Percentiles rank a stretch among this genome's conserved stretches.
These are phyloP conservation scores for Suillus placidus DNA, from an alignment of 768 basidiomycete genomes.

Conservation along the genomic window DNA sequence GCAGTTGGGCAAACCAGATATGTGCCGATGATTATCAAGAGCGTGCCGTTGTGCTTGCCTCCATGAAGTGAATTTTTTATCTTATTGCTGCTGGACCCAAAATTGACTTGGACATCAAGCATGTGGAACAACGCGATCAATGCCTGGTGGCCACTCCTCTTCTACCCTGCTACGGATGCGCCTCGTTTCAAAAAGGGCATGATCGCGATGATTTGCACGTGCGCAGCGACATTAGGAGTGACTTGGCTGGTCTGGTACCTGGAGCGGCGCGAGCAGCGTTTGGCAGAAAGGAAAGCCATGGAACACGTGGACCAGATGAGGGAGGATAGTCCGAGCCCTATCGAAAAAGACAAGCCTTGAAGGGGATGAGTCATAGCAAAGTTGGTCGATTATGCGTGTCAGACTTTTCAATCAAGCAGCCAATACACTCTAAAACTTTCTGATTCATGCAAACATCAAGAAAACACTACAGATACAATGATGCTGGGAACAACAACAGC, in stretches of 20 bases:
- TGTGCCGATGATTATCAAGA: constrained; percentile 73
- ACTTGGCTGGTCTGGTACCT: constrained; percentile 61
- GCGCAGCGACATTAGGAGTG: constrained; percentile 54
- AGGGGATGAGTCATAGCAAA: background rate
- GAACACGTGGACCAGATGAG: background rate
- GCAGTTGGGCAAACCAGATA: constrained; percentile 79
- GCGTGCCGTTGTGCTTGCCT: constrained; percentile 67
- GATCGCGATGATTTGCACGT: constrained; percentile 66
- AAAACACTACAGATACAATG: constrained; percentile 18
- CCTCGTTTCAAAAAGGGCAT: constrained; percentile 69
- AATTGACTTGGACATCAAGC: constrained; percentile 31
- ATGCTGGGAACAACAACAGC: constrained; percentile 8
- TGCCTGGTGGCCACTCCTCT: constrained; percentile 71
- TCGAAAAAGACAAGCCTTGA: constrained; percentile 5
- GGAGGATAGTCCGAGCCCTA: background rate
- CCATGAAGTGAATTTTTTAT: constrained; percentile 60
- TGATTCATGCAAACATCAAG: constrained; percentile 9
- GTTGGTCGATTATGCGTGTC: background rate
- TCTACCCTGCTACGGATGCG: constrained; percentile 75
- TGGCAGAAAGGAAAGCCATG: constrained; percentile 4
- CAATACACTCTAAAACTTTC: background rate
- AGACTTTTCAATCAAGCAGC: background rate
- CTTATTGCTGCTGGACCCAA: constrained; percentile 3
- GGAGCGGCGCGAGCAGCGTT: constrained; percentile 41
- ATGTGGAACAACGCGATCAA: constrained; percentile 74